These are phyloP conservation scores for Handroanthus guayacan DNA, from an alignment of 257 asterid genomes.

Conservation along the genomic window DNA sequence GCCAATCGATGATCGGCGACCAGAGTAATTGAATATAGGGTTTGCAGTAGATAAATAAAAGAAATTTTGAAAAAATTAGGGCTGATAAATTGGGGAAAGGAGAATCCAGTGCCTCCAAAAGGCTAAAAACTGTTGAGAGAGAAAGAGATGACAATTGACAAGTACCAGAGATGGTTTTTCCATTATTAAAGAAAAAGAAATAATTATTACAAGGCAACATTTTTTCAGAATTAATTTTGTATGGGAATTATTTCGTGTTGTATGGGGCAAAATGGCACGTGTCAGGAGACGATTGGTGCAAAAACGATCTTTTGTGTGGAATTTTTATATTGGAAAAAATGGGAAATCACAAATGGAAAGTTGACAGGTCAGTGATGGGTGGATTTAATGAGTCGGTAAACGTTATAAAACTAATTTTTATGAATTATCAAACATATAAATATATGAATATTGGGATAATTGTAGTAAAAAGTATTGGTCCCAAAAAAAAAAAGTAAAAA, in stretches of 20 bases:
- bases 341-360: neutral
- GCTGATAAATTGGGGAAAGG: constrained; percentile 41
- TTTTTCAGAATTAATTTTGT: neutral
- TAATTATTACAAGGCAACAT: neutral
- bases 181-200: neutral
- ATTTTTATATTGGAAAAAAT: neutral
- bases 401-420: neutral
- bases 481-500: neutral
- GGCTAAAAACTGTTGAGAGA: constrained; percentile 16
- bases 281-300: neutral
- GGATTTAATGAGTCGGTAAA: neutral
- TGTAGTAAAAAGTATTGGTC: no score
- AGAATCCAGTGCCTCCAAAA: constrained; percentile 26
- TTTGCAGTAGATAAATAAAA: constrained; percentile 11
- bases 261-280: neutral
- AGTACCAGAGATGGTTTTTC: neutral
- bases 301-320: neutral
- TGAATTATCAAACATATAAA: neutral
- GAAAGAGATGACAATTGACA: neutral
- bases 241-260: neutral
- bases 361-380: neutral
- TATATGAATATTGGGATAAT: neutral
- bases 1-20: constrained; percentile 23
- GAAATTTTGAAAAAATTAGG: constrained; percentile 24
- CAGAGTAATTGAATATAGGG: neutral